A percentile compares a stretch with the other conserved stretches of the same genome.
phyloP scores from a whole-genome alignment of 495 filamentous ascomycete species.

The Daldinia concentrica region DNA sequence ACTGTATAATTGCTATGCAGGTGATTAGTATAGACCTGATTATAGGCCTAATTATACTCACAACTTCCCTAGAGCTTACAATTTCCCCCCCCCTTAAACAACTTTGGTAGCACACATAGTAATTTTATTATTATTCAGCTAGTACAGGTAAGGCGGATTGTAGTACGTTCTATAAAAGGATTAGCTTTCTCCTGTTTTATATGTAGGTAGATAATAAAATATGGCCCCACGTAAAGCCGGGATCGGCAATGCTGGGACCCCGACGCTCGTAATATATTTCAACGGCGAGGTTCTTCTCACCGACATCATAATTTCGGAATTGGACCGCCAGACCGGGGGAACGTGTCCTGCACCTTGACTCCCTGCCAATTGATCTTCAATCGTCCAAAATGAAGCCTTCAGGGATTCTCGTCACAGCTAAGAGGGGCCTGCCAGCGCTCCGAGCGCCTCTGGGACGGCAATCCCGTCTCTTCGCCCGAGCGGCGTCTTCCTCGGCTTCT shows the following conservation, averaged over 20 bases:
- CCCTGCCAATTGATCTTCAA: constrained; percentile 33
- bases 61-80: no score
- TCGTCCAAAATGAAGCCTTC: constrained; percentile 50
- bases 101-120: no score
- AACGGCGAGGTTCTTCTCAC: constrained; percentile 18
- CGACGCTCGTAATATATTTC: constrained; percentile 30
- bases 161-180: no score
- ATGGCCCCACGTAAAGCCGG: constrained; percentile 27
- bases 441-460: constrained; percentile 21
- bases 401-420: constrained; percentile 38
- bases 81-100: no score
- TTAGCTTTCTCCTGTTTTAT: no score
- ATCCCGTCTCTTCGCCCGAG: constrained; percentile 10
- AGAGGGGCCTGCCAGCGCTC: constrained; percentile 38
- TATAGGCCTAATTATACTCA: no score
- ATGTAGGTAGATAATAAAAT: background rate
- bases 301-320: constrained; percentile 13
- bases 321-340: constrained; percentile 10
- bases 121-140: no score
- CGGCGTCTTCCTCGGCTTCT: constrained; percentile 25
- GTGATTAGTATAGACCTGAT: no score
- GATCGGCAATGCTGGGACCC: constrained; percentile 29
- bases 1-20: no score
- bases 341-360: background rate
- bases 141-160: no score